Percentiles rank a stretch among this genome's conserved stretches.
phyloP scores from a whole-genome alignment of 1,284 basidiomycete species.

The Ganoderma meredithae region DNA sequence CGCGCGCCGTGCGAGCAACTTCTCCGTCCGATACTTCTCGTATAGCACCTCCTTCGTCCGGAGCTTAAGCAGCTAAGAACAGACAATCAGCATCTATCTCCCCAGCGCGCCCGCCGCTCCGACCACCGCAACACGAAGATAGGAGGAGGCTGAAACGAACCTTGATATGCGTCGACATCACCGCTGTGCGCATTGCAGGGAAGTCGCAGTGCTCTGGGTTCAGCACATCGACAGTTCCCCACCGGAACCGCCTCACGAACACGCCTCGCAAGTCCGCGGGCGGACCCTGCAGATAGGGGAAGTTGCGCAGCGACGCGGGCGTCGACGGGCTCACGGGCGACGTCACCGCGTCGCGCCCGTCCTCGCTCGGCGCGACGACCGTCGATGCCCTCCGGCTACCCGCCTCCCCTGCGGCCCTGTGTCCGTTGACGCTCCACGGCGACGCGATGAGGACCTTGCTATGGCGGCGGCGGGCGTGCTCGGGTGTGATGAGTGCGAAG shows the following conservation, averaged over 20 bases:
- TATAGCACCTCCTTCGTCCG: slow-evolving; percentile 85
- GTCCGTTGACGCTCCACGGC: slow-evolving; percentile 27
- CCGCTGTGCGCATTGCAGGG: slow-evolving; percentile 78
- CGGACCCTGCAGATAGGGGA: slow-evolving; percentile 56
- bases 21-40: slow-evolving; percentile 85
- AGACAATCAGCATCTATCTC: slow-evolving; percentile 6
- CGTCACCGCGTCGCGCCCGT: slow-evolving; percentile 46
- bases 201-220: slow-evolving; percentile 86
- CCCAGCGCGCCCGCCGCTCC: not conserved
- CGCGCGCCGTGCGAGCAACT: slow-evolving; percentile 81
- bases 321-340: slow-evolving; percentile 39
- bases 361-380: slow-evolving; percentile 49
- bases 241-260: slow-evolving; percentile 78
- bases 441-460: slow-evolving; percentile 25
- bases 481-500: slow-evolving; percentile 81
- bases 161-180: slow-evolving; percentile 82
- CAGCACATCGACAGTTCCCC: slow-evolving; percentile 85
- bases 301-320: slow-evolving; percentile 42
- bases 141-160: slow-evolving; percentile 44
- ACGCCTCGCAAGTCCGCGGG: slow-evolving; percentile 74
- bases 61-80: slow-evolving; percentile 71
- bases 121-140: not conserved
- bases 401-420: slow-evolving; percentile 18
- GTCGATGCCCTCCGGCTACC: slow-evolving; percentile 35
- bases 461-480: slow-evolving; percentile 51